phyloP scores from a whole-genome alignment of 2,329 filamentous ascomycete species.

The Diaporthe humulicola region DNA sequence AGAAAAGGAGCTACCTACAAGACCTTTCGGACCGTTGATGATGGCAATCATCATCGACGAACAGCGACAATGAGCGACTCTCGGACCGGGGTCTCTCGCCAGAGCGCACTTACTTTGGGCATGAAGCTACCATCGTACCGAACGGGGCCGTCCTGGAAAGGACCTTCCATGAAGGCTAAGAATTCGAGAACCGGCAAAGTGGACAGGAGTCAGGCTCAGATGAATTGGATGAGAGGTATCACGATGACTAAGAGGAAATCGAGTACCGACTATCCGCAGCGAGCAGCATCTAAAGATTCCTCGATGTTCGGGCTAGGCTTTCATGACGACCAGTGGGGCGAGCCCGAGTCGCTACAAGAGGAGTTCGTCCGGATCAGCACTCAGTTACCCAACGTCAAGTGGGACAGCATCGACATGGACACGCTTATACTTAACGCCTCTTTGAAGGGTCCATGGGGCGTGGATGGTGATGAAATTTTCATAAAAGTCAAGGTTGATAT shows the following conservation, averaged over 20 bases:
- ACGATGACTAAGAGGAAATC: constrained; percentile 71
- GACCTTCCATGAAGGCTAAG: constrained; percentile 71
- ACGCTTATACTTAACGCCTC: constrained; percentile 70
- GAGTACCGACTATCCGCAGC: constrained; percentile 58
- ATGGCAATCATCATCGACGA: constrained; percentile 69
- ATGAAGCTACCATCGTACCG: constrained; percentile 55
- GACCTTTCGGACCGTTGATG: constrained; percentile 83
- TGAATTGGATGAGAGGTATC: constrained; percentile 79
- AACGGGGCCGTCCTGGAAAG: constrained; percentile 62
- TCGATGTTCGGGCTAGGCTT: constrained; percentile 64
- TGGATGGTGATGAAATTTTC: constrained; percentile 68
- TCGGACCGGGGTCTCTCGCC: constrained; percentile 59
- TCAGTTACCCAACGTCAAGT: constrained; percentile 73
- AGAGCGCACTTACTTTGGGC: constrained; percentile 52
- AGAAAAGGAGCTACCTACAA: constrained; percentile 88
- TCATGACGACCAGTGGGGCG: constrained; percentile 69
- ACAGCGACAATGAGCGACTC: constrained; percentile 73
- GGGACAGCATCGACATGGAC: constrained; percentile 76
- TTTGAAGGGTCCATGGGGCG: constrained; percentile 75
- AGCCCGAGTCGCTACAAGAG: constrained; percentile 73
- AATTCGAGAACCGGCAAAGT: constrained; percentile 54
- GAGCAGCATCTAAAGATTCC: constrained; percentile 66
- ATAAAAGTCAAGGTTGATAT: constrained; percentile 73
- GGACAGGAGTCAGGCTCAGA: constrained; percentile 68
- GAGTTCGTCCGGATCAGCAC: constrained; percentile 74